Evolutionary conservation across 768 basidiomycete genomes (phyloP).

Genomic region (Xerocomus spinulosus): DNA sequence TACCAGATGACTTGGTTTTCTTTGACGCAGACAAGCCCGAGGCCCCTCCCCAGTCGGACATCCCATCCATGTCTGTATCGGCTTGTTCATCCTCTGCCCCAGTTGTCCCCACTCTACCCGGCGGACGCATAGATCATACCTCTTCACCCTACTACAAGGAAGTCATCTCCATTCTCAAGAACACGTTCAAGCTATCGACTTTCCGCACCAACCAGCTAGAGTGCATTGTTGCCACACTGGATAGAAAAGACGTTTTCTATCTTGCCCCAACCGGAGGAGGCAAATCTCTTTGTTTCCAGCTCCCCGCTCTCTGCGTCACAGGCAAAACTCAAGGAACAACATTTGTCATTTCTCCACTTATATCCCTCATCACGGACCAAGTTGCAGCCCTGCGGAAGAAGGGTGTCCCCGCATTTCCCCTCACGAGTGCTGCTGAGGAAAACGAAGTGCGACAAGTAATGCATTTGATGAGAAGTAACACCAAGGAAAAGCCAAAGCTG

Average conservation of each 20-base stretch:
- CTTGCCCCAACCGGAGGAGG: conserved; percentile 96
- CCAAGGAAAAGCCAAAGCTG: conserved; percentile 51
- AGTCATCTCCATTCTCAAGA: conserved; percentile 30
- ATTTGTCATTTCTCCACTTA: conserved; percentile 84
- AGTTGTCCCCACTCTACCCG: not conserved
- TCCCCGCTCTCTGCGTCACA: conserved; percentile 76
- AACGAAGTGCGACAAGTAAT: conserved; percentile 38
- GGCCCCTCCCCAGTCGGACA: conserved; percentile 2
- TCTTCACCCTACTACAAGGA: conserved; percentile 30
- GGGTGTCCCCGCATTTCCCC: conserved; percentile 63
- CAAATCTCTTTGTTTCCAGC: conserved; percentile 84
- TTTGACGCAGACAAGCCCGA: conserved; percentile 11
- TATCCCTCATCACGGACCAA: conserved; percentile 89
- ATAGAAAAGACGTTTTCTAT: conserved; percentile 84
- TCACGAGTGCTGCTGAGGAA: conserved; percentile 52
- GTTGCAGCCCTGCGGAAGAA: conserved; percentile 61
- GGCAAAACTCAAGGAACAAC: conserved; percentile 79
- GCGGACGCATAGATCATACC: conserved; percentile 28
- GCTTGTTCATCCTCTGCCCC: conserved; percentile 11
- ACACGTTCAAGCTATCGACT: conserved; percentile 52
- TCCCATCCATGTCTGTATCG: conserved; percentile 5
- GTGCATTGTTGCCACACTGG: conserved; percentile 75
- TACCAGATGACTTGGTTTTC: conserved; percentile 16
- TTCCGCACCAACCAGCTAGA: conserved; percentile 87
- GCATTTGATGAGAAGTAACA: conserved; percentile 39